Evolutionary conservation across 2,329 filamentous ascomycete genomes (phyloP), one percentile per base, ranked within the genome.

Genomic region (Alternaria consortialis): DNA sequence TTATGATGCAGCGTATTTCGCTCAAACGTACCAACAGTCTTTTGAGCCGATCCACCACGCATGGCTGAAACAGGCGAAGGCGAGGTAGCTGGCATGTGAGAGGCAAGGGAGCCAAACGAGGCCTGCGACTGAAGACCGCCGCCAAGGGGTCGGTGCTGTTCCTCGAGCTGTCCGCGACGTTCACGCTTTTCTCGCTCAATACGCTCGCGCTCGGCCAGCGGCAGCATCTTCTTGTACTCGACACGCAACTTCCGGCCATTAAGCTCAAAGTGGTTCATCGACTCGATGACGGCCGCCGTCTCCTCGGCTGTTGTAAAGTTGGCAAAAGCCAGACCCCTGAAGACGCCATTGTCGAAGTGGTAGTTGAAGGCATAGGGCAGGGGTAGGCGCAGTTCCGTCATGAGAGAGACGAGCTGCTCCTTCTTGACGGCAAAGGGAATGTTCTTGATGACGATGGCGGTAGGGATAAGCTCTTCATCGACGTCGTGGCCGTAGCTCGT

Each of bases 221-320:
- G 95, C 5, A 99, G 87, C 95, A 99, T 98, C 83, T 98, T 98
- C 85, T 99, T 99, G 83, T 98, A 99, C 80, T 99, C 95, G 27
- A 99, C 95, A 50, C 95, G 87, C 68, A 99, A 83, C 82, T 98
- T 98, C 63, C 95, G 88, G 46, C 95, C 95, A 76, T 97, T 93
- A 8, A 99, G 87, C 74, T 98, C 95, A 79, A 97, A 91, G 71
- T 97, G 93, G 76, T 99, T 99, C 86, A 99, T 91, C 53, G 90
- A 87, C 60, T 97, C 91, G 64, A 99, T 99, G 51, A 98, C 95
- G 51, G 90, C 86, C 12, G 92, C 91, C 0, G 95, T 99, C 79
- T 99, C 95, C 67, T 97, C 92, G 1, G 95, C 89, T 15, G 93
- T 97, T 36, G 95, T 97, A 79, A 98, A 99, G 81, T 99, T 99